phyloP scores from a whole-genome alignment of 1,284 basidiomycete species.

The Leccinum subrobustum region DNA sequence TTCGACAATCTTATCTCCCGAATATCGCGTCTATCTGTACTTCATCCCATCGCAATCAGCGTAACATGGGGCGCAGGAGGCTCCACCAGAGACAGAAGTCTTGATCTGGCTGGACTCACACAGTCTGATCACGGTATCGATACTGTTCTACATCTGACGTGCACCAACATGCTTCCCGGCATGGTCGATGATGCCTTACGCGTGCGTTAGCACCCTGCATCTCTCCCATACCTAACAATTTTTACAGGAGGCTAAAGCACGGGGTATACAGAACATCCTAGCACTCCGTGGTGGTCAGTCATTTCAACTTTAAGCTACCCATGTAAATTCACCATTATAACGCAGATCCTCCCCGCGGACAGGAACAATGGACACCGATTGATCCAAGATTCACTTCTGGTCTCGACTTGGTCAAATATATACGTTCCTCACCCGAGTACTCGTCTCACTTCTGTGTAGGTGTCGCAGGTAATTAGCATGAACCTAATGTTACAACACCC shows the following conservation, averaged over 20 bases:
- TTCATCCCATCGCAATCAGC: constrained; percentile 79
- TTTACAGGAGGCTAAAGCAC: constrained; percentile 72
- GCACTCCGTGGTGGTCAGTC: constrained; percentile 83
- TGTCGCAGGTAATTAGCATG: constrained; percentile 65
- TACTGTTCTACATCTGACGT: constrained; percentile 93
- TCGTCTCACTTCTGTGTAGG: constrained; percentile 89
- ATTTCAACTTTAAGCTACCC: background rate
- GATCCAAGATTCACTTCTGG: constrained; percentile 88
- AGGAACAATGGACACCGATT: constrained; percentile 89
- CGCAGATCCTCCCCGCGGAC: constrained; percentile 86
- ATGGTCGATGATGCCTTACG: constrained; percentile 83
- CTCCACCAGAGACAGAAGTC: constrained; percentile 82
- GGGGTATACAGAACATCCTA: constrained; percentile 89
- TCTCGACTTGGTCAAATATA: constrained; percentile 89
- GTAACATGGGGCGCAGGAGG: constrained; percentile 99
- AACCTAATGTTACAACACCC: background rate
- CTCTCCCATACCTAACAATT: constrained; percentile 7
- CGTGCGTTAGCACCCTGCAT: constrained; percentile 43
- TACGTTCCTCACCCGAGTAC: constrained; percentile 78
- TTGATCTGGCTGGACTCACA: constrained; percentile 80
- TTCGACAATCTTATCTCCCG: constrained; percentile 85
- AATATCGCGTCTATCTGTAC: constrained; percentile 67
- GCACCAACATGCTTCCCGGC: constrained; percentile 94
- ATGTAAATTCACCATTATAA: constrained; percentile 1
- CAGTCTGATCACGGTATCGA: constrained; percentile 74